phyloP scores from a whole-genome alignment of 192 early-diverging fungal species.

The Podila epicladia region DNA sequence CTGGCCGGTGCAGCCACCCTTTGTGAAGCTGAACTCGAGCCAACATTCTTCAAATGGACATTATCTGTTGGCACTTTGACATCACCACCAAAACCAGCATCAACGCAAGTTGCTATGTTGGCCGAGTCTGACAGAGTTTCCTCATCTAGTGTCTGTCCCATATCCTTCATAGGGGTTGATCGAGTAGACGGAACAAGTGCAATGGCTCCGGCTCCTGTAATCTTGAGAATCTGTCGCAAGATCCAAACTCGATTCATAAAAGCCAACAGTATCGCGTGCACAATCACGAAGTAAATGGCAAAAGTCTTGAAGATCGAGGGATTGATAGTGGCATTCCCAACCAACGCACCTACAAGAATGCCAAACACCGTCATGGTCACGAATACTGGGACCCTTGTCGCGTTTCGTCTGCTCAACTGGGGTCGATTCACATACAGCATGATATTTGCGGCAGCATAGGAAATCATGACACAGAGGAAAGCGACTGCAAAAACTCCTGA shows the following conservation, averaged over 20 bases:
- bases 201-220: conserved; percentile 9
- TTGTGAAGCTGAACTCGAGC: neutral
- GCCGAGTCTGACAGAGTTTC: conserved; percentile 2
- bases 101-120: neutral
- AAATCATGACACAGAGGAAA: conserved; percentile 58
- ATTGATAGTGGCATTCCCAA: conserved; percentile 55
- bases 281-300: conserved; percentile 57
- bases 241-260: conserved; percentile 56
- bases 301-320: conserved; percentile 60
- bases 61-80: conserved; percentile 3
- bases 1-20: neutral
- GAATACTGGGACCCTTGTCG: conserved; percentile 24
- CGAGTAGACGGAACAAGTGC: conserved; percentile 4
- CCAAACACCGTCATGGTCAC: conserved; percentile 42
- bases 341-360: conserved; percentile 39
- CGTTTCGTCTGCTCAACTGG: conserved; percentile 44
- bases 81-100: conserved; percentile 4
- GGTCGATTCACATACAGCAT: conserved; percentile 59
- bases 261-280: conserved; percentile 50
- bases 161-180: conserved; percentile 8
- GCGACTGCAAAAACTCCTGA: conserved; percentile 64
- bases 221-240: conserved; percentile 31
- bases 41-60: conserved; percentile 3
- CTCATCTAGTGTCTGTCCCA: conserved; percentile 1
- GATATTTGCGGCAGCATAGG: conserved; percentile 54